These are phyloP conservation scores for Claviceps quebecensis DNA, from an alignment of 2,329 filamentous ascomycete species.

Conservation along the genomic window DNA sequence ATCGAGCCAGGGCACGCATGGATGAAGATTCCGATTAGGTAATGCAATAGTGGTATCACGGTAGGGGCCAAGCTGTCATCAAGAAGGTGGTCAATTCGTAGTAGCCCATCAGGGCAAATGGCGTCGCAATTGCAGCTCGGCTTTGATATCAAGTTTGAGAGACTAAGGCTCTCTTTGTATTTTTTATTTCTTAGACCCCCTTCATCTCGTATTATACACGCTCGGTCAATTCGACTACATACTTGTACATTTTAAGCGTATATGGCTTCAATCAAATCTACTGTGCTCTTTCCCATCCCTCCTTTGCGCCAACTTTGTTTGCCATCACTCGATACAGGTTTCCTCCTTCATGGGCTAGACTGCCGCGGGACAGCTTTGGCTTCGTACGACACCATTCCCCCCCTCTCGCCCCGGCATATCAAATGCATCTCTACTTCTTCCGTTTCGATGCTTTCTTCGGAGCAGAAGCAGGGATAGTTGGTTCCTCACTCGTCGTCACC, in stretches of 20 bases:
- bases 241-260: conserved; percentile 20
- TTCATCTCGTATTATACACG: conserved; percentile 21
- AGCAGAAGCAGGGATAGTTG: conserved; percentile 14
- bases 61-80: background rate
- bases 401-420: background rate
- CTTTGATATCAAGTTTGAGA: conserved; percentile 8
- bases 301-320: background rate
- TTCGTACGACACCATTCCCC: background rate
- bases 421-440: conserved; percentile 26
- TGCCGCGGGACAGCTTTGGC: background rate
- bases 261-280: conserved; percentile 1
- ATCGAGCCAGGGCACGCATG: conserved; percentile 43
- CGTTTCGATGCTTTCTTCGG: conserved; percentile 30
- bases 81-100: background rate
- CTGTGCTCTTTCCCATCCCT: background rate
- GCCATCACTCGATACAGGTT: background rate
- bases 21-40: conserved; percentile 41
- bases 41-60: conserved; percentile 3
- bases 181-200: conserved; percentile 3
- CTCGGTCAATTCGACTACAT: conserved; percentile 14
- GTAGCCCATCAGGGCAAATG: conserved; percentile 6
- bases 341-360: background rate
- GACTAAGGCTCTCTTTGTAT: conserved; percentile 6
- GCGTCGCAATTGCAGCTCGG: conserved; percentile 1
- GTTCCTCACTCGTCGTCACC: conserved; percentile 19